Base-by-base conservation (phyloP, 345 rosid species). In the Linum usitatissimum region DNA sequence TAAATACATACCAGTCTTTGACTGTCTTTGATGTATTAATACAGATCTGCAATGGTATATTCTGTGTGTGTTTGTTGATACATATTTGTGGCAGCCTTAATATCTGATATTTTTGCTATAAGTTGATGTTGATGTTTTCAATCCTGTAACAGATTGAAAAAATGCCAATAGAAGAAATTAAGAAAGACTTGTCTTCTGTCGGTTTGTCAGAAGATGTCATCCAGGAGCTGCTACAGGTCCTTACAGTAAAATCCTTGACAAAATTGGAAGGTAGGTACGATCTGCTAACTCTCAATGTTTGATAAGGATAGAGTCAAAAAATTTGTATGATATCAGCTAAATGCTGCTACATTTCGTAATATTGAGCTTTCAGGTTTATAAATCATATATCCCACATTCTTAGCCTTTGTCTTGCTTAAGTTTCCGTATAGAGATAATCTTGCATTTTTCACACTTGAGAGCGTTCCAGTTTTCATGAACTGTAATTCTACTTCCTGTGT, bases 131-230 rank as follows among this genome's bases (percentile, higher is more conserved):
- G 55, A 19, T 67, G 42, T 59, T 61, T 9, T 45, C 4, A 39
- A 55, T 61, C 15, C 55, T 66, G 57, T 54, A 40, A 68, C 78
- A 92, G 99, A 79, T 89, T 60, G 94, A 81, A 54, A 93, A 93
- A 81, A 75, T 87, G 38, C 88, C 94, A 36, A 30, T 78, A 7
- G 86, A 84, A 76, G 97, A 79, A 54, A 81, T 89, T 49, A 93
- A 83, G 77, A 83, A 72, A 64, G 96, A 93, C 65, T 77, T 89
- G 76, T 80, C 68, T 53, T 71, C 77, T 45, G 76, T 69, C 54
- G 96, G 97, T 20, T 73, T 92, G 69, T 78, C 94, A 5, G 84
- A 83, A 58, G 81, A 77, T 64, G 91, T 85, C 38, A 67, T 81
- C 65, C 85, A 81, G 56, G 84, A 89, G 73, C 77, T 89, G 63